Percentiles rank a stretch among this genome's conserved stretches.
phyloP scores from a whole-genome alignment of 495 filamentous ascomycete species.

The Daldinia loculata region DNA sequence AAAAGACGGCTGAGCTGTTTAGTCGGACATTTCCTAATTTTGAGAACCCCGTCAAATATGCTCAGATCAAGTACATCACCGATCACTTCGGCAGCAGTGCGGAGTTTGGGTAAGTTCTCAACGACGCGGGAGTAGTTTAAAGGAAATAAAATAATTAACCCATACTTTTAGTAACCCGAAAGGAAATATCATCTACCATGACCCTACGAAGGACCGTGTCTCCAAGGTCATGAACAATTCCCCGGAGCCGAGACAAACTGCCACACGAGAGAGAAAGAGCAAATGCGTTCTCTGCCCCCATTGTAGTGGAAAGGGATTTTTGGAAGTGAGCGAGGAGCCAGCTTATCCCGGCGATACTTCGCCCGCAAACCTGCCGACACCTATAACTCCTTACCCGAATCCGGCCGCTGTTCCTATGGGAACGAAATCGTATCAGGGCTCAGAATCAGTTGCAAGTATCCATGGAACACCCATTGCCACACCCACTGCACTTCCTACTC shows the following conservation, averaged over 20 bases:
- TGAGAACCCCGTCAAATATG: neutral
- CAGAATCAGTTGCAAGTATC: no score
- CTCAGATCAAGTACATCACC: constrained; percentile 23
- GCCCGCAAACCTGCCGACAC: neutral
- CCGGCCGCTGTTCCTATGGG: neutral
- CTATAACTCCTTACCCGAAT: neutral
- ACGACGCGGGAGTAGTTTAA: neutral
- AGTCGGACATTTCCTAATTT: constrained; percentile 4
- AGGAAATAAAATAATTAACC: constrained; percentile 6
- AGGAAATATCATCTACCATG: neutral
- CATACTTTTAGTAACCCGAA: constrained; percentile 5
- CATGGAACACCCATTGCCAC: neutral
- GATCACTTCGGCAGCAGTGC: constrained; percentile 21
- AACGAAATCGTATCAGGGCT: neutral
- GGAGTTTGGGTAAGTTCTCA: constrained; percentile 23
- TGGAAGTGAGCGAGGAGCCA: neutral
- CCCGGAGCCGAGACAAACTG: neutral
- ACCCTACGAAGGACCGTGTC: neutral
- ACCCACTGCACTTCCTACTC: neutral
- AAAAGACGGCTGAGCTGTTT: neutral
- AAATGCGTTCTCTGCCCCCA: neutral
- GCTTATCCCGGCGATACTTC: neutral
- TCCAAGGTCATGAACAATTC: neutral
- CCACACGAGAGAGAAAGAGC: neutral
- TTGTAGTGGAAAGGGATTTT: constrained; percentile 3